Percentiles rank a stretch among this genome's conserved stretches.
Evolutionary conservation across 2,329 filamentous ascomycete species (phyloP).

Genomic region (Cercospora sesami): DNA sequence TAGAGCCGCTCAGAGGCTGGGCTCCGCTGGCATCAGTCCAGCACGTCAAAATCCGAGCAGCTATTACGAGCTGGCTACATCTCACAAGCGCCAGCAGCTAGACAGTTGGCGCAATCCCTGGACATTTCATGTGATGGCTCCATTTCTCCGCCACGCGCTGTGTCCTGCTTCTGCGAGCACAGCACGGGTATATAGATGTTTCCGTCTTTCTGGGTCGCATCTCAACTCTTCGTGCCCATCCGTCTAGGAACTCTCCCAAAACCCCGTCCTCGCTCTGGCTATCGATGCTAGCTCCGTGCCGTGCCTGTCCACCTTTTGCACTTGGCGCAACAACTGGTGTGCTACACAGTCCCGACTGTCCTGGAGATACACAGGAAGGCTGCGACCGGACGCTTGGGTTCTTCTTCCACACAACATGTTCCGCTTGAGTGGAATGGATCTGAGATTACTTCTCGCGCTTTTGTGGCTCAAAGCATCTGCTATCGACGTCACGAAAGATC

Average conservation of each 20-base stretch:
- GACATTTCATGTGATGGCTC: slow-evolving; percentile 19
- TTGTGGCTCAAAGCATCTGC: slow-evolving; percentile 32
- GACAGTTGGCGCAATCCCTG: slow-evolving; percentile 16
- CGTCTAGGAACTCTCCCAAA: slow-evolving; percentile 2
- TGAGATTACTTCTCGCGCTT: slow-evolving; percentile 28
- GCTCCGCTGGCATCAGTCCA: slow-evolving; percentile 6
- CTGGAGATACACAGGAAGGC: slow-evolving; percentile 14
- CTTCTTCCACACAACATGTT: slow-evolving; percentile 24
- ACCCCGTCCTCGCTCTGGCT: neutral
- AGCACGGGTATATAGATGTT: slow-evolving; percentile 27
- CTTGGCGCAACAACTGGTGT: slow-evolving; percentile 1
- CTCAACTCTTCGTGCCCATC: slow-evolving; percentile 8
- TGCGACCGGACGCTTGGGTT: slow-evolving; percentile 13
- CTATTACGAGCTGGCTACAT: slow-evolving; percentile 3
- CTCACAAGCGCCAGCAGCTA: slow-evolving; percentile 12
- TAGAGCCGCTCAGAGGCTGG: slow-evolving; percentile 5
- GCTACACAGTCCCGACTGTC: slow-evolving; percentile 10
- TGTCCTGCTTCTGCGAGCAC: slow-evolving; percentile 15
- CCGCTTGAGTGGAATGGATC: slow-evolving; percentile 17
- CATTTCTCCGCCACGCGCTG: slow-evolving; percentile 14
- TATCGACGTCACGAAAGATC: slow-evolving; percentile 45
- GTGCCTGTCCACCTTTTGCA: neutral
- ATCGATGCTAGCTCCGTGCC: neutral
- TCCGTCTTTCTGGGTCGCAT: slow-evolving; percentile 18
- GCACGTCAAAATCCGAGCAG: neutral